These are phyloP conservation scores for Malus hybrid DNA, from an alignment of 331 rosid genomes.

Conservation along the genomic window DNA sequence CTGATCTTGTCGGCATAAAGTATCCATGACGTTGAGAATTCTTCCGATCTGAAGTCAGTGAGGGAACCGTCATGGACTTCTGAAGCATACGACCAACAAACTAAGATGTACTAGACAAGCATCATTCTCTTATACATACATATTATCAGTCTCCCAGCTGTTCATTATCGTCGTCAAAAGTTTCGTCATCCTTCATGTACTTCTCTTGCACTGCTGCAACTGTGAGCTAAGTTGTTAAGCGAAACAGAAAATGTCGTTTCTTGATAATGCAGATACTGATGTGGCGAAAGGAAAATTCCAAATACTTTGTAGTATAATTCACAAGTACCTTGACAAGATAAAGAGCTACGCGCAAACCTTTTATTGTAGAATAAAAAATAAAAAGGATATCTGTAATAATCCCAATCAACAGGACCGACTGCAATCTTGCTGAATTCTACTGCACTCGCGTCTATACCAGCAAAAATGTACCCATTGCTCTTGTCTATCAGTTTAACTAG, in stretches of 20 bases:
- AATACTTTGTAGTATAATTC: not conserved
- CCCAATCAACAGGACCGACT: constrained; percentile 75
- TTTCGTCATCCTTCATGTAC: constrained; percentile 63
- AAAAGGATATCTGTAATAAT: constrained; percentile 92
- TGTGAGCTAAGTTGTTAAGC: constrained; percentile 57
- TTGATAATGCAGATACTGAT: no score
- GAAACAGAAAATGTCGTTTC: constrained; percentile 1
- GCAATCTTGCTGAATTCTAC: constrained; percentile 96
- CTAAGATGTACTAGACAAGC: not conserved
- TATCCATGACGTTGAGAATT: not conserved
- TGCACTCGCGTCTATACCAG: constrained; percentile 74
- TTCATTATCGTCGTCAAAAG: constrained; percentile 21
- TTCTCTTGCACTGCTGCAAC: constrained; percentile 93
- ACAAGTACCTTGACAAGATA: not conserved
- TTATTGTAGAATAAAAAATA: not conserved
- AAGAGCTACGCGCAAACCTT: not conserved
- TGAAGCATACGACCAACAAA: not conserved
- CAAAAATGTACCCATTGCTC: constrained; percentile 86
- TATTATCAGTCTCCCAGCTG: not conserved
- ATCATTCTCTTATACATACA: not conserved
- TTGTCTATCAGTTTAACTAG: constrained; percentile 85
- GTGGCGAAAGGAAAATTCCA: no score
- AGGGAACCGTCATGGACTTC: not conserved
- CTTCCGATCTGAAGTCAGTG: not conserved
- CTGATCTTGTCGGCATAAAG: not conserved